Evolutionary conservation across 1,284 basidiomycete genomes (phyloP).

Genomic region (Xerocomus nothofagi): DNA sequence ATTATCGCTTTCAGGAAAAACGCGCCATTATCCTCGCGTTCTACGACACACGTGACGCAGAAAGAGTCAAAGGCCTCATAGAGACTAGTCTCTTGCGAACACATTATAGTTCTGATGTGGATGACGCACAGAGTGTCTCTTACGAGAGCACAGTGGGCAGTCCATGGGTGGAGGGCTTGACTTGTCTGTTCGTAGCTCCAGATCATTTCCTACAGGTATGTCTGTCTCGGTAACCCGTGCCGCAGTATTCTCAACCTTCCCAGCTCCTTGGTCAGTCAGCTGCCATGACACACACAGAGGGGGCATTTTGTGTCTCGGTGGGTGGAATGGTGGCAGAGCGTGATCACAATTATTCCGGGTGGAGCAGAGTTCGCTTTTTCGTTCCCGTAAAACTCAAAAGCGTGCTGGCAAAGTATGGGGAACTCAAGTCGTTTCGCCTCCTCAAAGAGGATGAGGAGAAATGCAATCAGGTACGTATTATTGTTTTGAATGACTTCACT

Average conservation of each 20-base stretch:
- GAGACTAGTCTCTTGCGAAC: slow-evolving; percentile 30
- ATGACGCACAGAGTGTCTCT: slow-evolving; percentile 25
- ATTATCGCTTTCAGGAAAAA: slow-evolving; percentile 47
- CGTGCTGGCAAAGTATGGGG: slow-evolving; percentile 33
- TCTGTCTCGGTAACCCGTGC: neutral
- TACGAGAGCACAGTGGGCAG: slow-evolving; percentile 18
- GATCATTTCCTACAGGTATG: slow-evolving; percentile 32
- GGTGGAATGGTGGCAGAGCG: slow-evolving; percentile 25
- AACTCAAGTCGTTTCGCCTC: slow-evolving; percentile 32
- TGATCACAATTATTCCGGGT: slow-evolving; percentile 21
- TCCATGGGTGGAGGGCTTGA: slow-evolving; percentile 28
- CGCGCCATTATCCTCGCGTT: slow-evolving; percentile 61
- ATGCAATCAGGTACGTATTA: slow-evolving; percentile 33
- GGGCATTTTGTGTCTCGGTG: slow-evolving; percentile 41
- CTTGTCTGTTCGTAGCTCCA: slow-evolving; percentile 35
- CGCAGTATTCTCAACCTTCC: slow-evolving; percentile 2
- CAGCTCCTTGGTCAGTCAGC: slow-evolving; percentile 44
- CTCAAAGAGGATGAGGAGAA: slow-evolving; percentile 31
- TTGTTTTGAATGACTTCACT: neutral
- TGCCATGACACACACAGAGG: slow-evolving; percentile 42
- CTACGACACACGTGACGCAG: slow-evolving; percentile 57
- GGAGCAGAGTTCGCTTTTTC: slow-evolving; percentile 26
- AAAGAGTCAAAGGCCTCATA: slow-evolving; percentile 45
- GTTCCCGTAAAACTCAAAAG: slow-evolving; percentile 35
- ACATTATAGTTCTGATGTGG: slow-evolving; percentile 20